These are phyloP conservation scores for Beauveria brongniartii DNA, from an alignment of 2,329 filamentous ascomycete genomes.

Conservation along the genomic window DNA sequence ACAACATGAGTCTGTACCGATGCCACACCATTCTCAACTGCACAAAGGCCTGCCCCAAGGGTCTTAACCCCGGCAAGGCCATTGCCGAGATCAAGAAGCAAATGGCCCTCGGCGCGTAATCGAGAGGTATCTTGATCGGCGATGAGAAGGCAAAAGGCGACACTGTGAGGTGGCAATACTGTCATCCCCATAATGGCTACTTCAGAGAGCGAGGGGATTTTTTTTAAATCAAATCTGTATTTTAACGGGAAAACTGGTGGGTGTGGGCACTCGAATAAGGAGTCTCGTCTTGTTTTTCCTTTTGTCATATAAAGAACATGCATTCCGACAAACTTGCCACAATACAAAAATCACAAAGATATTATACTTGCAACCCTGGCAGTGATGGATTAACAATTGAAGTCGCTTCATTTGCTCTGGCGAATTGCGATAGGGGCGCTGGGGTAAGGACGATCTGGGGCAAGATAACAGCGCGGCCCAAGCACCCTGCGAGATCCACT, in stretches of 20 bases:
- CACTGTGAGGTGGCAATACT: neutral
- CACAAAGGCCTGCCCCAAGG: conserved; percentile 96
- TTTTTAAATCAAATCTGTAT: neutral
- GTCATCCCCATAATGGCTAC: neutral
- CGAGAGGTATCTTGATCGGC: neutral
- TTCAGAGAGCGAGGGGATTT: neutral
- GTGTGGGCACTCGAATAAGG: neutral
- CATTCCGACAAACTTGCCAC: neutral
- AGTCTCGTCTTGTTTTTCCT: neutral
- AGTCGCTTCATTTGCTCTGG: too few relatives aligned
- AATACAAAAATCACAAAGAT: neutral
- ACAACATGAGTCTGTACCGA: conserved; percentile 97
- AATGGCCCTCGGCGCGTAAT: conserved; percentile 54
- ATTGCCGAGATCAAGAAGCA: conserved; percentile 99
- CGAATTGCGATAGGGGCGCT: too few relatives aligned
- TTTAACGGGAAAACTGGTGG: neutral
- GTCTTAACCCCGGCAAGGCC: conserved; percentile 87
- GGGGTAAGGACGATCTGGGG: too few relatives aligned
- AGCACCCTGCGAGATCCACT: too few relatives aligned
- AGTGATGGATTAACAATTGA: too few relatives aligned
- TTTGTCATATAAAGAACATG: neutral
- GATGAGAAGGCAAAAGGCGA: neutral
- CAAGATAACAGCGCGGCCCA: too few relatives aligned
- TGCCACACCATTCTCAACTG: conserved; percentile 99
- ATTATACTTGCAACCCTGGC: neutral